Evolutionary conservation across 2,329 filamentous ascomycete genomes (phyloP).

Genomic region (Diplodia mutila): DNA sequence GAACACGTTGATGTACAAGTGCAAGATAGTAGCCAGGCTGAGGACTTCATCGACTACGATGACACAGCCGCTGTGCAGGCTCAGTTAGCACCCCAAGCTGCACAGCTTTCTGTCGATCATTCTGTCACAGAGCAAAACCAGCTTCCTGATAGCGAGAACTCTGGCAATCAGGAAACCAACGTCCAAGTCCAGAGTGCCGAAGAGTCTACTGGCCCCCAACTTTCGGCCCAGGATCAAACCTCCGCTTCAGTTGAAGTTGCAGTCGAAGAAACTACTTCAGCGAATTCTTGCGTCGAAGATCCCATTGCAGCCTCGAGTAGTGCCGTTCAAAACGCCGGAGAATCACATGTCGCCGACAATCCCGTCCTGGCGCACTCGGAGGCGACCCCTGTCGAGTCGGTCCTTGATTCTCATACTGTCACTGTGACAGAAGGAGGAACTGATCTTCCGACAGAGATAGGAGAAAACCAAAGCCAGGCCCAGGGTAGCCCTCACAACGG

Average conservation of each 20-base stretch:
- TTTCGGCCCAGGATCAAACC: not conserved
- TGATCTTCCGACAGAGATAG: not conserved
- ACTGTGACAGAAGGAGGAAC: not conserved
- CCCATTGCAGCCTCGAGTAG: not conserved
- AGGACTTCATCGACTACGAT: conserved; percentile 26
- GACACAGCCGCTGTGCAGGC: conserved; percentile 21
- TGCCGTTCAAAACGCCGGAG: not conserved
- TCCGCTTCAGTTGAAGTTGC: not conserved
- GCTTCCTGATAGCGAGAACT: not conserved
- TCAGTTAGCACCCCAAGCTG: not conserved
- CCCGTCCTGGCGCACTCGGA: not conserved
- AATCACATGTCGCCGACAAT: not conserved
- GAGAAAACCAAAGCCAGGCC: not conserved
- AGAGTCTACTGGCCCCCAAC: not conserved
- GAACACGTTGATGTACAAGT: conserved; percentile 27
- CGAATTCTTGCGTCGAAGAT: not conserved
- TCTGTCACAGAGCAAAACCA: not conserved
- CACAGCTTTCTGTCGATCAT: not conserved
- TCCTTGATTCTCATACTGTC: not conserved
- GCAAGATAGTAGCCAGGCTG: conserved; percentile 28
- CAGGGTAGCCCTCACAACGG: not conserved
- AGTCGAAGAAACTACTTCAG: not conserved
- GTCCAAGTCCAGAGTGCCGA: not conserved
- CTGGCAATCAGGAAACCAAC: not conserved
- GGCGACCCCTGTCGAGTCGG: not conserved